Conservation (phyloP, 1,284 basidiomycete genomes). For the Ustilago cynodontis region DNA sequence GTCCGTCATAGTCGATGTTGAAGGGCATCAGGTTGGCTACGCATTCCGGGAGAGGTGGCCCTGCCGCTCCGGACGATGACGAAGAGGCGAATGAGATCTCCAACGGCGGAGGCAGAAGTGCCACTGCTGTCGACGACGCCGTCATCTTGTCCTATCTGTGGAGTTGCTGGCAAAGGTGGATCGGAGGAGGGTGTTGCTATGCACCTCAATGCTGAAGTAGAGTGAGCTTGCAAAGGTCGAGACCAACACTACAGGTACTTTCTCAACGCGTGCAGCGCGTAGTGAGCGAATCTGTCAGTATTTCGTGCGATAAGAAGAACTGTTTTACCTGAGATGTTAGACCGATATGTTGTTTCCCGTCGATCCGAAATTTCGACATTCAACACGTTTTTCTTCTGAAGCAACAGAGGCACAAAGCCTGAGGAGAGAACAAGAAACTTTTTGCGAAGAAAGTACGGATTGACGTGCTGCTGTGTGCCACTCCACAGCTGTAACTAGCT, state of each 20-base stretch:
- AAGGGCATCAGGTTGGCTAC: slow-evolving; percentile 57
- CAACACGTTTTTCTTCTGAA: background rate
- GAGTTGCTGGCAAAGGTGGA: too few relatives aligned
- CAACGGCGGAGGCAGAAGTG: slow-evolving; percentile 35
- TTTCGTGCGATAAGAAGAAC: slow-evolving; percentile 12
- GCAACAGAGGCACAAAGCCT: background rate
- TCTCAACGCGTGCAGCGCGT: slow-evolving; percentile 2
- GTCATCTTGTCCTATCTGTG: slow-evolving; percentile 2
- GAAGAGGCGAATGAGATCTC: slow-evolving; percentile 9
- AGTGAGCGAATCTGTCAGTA: background rate
- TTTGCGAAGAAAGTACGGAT: slow-evolving; percentile 9
- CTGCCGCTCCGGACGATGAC: background rate
- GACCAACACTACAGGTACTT: slow-evolving; percentile 9
- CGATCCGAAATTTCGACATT: slow-evolving; percentile 2
- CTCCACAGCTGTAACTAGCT: background rate
- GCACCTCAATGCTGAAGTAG: too few relatives aligned
- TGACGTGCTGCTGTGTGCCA: background rate
- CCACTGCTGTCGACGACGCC: background rate
- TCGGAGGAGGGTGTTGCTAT: too few relatives aligned
- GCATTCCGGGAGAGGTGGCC: slow-evolving; percentile 13
- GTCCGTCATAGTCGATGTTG: slow-evolving; percentile 51
- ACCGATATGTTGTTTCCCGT: background rate
- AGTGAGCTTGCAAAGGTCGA: background rate
- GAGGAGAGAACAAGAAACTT: slow-evolving; percentile 16
- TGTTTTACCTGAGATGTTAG: background rate